Percentiles rank a stretch among this genome's conserved stretches.
Evolutionary conservation across 495 filamentous ascomycete genomes (phyloP).

Genomic region (Podospora comata): DNA sequence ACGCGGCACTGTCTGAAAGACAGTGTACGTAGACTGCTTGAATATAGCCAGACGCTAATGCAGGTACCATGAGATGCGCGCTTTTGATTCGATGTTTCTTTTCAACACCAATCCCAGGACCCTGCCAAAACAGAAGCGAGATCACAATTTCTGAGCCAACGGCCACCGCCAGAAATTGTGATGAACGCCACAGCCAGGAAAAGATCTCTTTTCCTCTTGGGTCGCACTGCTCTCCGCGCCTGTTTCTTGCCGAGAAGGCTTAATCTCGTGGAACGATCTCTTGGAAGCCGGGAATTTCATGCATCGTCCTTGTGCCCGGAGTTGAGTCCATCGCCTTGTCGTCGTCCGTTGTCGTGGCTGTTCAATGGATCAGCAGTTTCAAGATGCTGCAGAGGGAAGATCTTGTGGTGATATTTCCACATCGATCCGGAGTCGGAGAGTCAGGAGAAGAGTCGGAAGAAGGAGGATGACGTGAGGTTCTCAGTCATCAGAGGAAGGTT

Average conservation of each 20-base stretch:
- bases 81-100: constrained; percentile 16
- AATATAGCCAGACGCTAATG: constrained; percentile 17
- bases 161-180: not conserved
- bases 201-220: constrained; percentile 1
- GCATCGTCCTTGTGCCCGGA: constrained; percentile 1
- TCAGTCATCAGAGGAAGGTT: not conserved
- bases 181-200: constrained; percentile 4
- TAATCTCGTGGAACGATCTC: constrained; percentile 19
- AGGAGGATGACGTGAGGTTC: not conserved
- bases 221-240: constrained; percentile 11
- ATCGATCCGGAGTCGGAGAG: not conserved
- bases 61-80: constrained; percentile 19
- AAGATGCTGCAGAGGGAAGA: not conserved
- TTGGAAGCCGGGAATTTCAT: constrained; percentile 12
- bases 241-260: constrained; percentile 21
- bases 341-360: not conserved
- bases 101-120: constrained; percentile 5
- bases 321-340: not conserved
- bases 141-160: constrained; percentile 10
- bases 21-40: not conserved
- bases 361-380: not conserved
- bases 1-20: not conserved
- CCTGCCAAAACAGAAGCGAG: constrained; percentile 17
- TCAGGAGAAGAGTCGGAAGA: not conserved
- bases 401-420: not conserved